Evolutionary conservation across 345 rosid genomes (phyloP), one percentile per base, ranked within the genome.

Genomic region (Excoecaria agallocha): DNA sequence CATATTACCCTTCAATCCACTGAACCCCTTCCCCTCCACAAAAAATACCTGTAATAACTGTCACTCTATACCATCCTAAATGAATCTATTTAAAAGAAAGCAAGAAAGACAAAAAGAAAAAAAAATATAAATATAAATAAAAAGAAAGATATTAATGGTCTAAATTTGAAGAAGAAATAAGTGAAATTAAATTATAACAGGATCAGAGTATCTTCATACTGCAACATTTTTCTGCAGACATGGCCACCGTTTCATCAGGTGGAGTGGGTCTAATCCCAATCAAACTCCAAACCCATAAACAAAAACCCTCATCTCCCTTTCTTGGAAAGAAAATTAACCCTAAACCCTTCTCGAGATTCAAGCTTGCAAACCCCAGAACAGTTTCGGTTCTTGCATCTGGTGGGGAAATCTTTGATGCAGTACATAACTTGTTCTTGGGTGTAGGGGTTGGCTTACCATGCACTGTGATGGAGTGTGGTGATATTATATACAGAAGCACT

Each of bases 391-490:
- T 82, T 41, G 77, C 86, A 46, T 78, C 84, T 55, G 89, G 85
- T 66, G 89, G 85, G 76, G 86, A 85, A 24, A 17, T 92, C 48
- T 72, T 84, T 66, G 88, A 89, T 71, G 85, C 82, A 3, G 98
- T 84, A 75, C 93, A 80, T 48, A 85, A 88, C 63, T 86, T 95
- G 65, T 89, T 93, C 79, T 79, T 92, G 75, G 98, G 94, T n/a
- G 97, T 95, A n/a, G 98, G 98, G 30, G 94, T 95, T 17, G 98
- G 99, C 15, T 84, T 95, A 64, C 98, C 99, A 16, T 95, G 99
- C 78, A 95, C 98, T 22, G 99, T 92, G 16, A 95, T 91, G 98
- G 94, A 89, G 89, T 95, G 99, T 66, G 98, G 99, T 0, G 99
- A 95, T 79, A 86, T 95, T 61, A 92, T 95, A 15, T 95, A 95